phyloP scores from a whole-genome alignment of 108 stramenopile genomes.

The Fistulifera pelliculosa region DNA sequence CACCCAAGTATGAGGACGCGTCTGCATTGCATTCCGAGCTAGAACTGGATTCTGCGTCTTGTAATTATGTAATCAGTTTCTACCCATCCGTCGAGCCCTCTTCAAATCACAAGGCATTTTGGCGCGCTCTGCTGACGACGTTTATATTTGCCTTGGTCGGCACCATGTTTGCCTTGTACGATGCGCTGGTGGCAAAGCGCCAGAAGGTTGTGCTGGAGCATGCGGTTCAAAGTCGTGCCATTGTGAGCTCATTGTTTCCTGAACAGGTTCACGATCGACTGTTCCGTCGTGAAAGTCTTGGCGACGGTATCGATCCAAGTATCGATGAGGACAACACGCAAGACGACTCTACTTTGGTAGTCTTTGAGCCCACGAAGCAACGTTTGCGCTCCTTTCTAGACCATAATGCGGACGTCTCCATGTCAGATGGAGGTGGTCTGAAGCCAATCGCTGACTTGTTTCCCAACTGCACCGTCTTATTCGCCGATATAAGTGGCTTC shows the following conservation, averaged over 20 bases:
- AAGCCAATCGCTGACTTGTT: constrained; percentile 14
- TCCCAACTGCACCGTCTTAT: constrained; percentile 11
- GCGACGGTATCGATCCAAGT: neutral
- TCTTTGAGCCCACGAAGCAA: constrained; percentile 1
- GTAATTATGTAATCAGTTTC: too few species aligned
- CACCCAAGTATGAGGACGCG: too few species aligned
- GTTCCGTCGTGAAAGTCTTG: constrained; percentile 3
- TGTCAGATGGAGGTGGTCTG: too few species aligned
- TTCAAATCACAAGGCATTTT: constrained; percentile 10
- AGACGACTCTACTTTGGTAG: neutral
- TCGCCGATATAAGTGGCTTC: constrained; percentile 35
- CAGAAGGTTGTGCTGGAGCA: constrained; percentile 22
- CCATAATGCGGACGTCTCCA: neutral
- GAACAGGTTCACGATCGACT: constrained; percentile 35
- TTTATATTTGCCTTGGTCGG: constrained; percentile 36
- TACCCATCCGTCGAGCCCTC: too few species aligned
- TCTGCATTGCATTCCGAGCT: too few species aligned
- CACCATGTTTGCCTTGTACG: constrained; percentile 38
- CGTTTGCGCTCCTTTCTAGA: neutral
- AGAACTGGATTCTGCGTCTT: too few species aligned
- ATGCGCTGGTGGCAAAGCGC: constrained; percentile 39
- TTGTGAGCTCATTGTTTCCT: constrained; percentile 44
- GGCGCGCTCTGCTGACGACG: constrained; percentile 21
- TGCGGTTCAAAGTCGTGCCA: constrained; percentile 25
- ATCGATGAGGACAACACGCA: neutral